A percentile compares a stretch with the other conserved stretches of the same genome.
Evolutionary conservation across 169 alveolate species (phyloP).

Genomic region (Neospora caninum): DNA sequence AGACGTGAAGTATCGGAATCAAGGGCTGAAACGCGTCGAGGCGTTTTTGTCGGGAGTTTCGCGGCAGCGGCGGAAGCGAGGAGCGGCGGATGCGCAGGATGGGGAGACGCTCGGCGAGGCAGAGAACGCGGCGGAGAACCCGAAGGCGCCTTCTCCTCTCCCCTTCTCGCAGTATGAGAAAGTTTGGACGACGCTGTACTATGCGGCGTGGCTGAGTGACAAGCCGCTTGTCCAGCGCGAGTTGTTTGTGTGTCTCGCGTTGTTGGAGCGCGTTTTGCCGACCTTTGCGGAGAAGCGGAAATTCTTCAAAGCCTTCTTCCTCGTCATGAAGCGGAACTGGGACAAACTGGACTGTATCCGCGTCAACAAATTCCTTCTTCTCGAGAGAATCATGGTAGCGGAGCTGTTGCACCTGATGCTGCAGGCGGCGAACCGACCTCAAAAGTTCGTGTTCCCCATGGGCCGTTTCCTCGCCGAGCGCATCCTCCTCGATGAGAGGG

Average conservation of each 20-base stretch:
- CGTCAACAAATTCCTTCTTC: slow-evolving; percentile 49
- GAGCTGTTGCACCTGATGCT: slow-evolving; percentile 35
- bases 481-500: slow-evolving; percentile 6
- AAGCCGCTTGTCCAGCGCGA: slow-evolving; percentile 60
- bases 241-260: slow-evolving; percentile 42
- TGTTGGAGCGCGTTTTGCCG: slow-evolving; percentile 37
- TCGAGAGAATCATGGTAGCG: slow-evolving; percentile 34
- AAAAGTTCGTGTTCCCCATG: slow-evolving; percentile 6
- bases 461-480: neutral
- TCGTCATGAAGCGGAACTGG: slow-evolving; percentile 22
- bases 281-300: slow-evolving; percentile 24
- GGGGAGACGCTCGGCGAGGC: neutral
- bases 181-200: slow-evolving; percentile 25
- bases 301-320: slow-evolving; percentile 37
- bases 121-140: no score
- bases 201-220: slow-evolving; percentile 61
- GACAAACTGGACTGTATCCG: slow-evolving; percentile 35
- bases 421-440: neutral
- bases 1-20: neutral
- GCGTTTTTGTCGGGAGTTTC: neutral
- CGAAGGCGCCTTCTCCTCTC: neutral
- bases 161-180: slow-evolving; percentile 5
- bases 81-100: no score
- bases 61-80: neutral
- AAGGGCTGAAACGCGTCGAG: slow-evolving; percentile 5